These are phyloP conservation scores for Verticillium isaacii DNA, from an alignment of 2,329 filamentous ascomycete genomes.

Conservation along the genomic window DNA sequence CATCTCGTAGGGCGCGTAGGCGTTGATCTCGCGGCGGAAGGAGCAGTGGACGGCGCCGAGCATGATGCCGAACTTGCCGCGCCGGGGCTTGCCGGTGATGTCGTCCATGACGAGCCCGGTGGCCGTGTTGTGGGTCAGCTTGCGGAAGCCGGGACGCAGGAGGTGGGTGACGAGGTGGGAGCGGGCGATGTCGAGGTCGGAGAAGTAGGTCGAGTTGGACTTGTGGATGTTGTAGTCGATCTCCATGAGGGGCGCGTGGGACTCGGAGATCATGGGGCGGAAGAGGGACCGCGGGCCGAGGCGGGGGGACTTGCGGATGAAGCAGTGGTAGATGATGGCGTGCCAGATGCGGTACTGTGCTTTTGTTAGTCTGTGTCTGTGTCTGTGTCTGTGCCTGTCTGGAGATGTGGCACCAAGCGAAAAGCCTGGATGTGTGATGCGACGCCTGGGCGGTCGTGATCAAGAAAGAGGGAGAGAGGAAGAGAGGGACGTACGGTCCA, in stretches of 20 bases:
- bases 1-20: conserved; percentile 67
- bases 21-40: conserved; percentile 69
- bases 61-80: conserved; percentile 55
- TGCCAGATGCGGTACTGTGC: conserved; percentile 53
- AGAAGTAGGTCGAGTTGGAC: conserved; percentile 82
- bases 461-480: neutral
- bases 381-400: too few species aligned
- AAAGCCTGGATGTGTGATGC: too few species aligned
- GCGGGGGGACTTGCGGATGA: conserved; percentile 40
- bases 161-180: conserved; percentile 73
- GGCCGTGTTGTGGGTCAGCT: conserved; percentile 41
- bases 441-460: neutral
- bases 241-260: conserved; percentile 67
- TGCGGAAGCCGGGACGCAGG: conserved; percentile 53
- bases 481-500: conserved; percentile 62
- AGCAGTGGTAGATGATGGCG: conserved; percentile 49
- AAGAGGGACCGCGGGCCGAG: conserved; percentile 64
- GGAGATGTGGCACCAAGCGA: too few species aligned
- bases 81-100: conserved; percentile 40
- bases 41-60: conserved; percentile 69
- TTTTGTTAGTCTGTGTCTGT: too few species aligned
- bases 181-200: conserved; percentile 78
- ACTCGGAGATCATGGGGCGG: conserved; percentile 61
- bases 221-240: conserved; percentile 86
- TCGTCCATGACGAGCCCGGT: conserved; percentile 47